Base-by-base conservation (phyloP, 2,329 filamentous ascomycete species). In the Epichloe hybrida region DNA sequence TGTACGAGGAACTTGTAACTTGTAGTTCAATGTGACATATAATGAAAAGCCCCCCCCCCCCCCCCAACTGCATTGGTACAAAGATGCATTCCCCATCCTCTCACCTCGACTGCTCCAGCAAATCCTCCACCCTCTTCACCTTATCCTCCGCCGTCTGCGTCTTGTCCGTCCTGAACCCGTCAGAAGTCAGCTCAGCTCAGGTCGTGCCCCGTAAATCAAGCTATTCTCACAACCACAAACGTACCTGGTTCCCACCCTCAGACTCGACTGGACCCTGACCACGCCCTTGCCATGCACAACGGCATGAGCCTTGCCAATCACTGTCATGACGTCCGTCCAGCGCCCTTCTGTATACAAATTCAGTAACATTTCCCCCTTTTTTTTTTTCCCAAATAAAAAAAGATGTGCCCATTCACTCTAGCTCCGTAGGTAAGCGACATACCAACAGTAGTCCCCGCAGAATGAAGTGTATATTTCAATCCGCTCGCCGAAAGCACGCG, bases 401-500 rank as follows among this genome's bases (percentile, higher is more conserved):
- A 3, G 20, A 21, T 21, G 8, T 9, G 27, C 27, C 27, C 8
- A 31, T 9, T 31, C 27, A 31, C 27, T 31, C 27, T 9, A 8
- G 27, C 27, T 27, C 27, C 27, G 27, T 31, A 8, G 1, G 27
- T 2, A 20, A 39, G 50, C 34, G 35, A 4, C 15, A 15, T 72
- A 93, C 88, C 89, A 50, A 97, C 79, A 0, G 91, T 97, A 0
- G 91, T 96, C 12, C 91, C 93, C 2, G 89, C 90, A 27, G 87
- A 90, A 69, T 97, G 91, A 88, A 97, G 93, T 45, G 78, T 82
- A 64, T 90, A 91, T 56, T 80, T 83, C 55, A 97, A 67, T 2
- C 88, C 88, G 58, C 85, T 93, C 50, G 79, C 81, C 67, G 85
- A 81, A 60, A 98, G 76, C 37, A 97, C 75, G 52, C 83, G 81